Evolutionary conservation across 768 basidiomycete species (phyloP).

Genomic region (Boletus edulis): DNA sequence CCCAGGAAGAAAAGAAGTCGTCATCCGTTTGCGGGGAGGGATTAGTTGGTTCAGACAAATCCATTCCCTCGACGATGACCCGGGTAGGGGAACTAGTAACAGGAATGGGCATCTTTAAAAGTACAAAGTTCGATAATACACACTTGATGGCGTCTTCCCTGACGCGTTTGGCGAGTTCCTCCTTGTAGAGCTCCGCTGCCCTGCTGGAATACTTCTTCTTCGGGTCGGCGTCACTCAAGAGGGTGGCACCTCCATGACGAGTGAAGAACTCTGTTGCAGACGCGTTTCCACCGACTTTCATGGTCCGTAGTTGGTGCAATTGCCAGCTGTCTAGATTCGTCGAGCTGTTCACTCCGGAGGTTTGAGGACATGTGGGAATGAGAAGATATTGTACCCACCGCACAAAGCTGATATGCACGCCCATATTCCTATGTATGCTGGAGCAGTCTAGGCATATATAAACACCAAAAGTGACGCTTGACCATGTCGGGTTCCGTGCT

Average conservation of each 20-base stretch:
- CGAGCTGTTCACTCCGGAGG: conserved; percentile 54
- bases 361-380: conserved; percentile 5
- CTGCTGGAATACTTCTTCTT: conserved; percentile 90
- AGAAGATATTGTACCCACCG: conserved; percentile 50
- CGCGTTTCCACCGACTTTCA: conserved; percentile 95
- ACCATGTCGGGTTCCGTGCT: conserved; percentile 97
- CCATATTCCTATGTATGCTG: conserved; percentile 91
- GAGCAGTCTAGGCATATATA: conserved; percentile 99
- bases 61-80: conserved; percentile 82
- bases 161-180: conserved; percentile 79
- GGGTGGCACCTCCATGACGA: conserved; percentile 74
- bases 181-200: conserved; percentile 86
- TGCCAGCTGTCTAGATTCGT: conserved; percentile 98
- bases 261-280: conserved; percentile 86
- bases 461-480: conserved; percentile 92
- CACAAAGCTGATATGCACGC: conserved; percentile 97
- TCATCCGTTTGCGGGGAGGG: conserved; percentile 59
- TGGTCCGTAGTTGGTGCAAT: conserved; percentile 82
- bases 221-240: conserved; percentile 70
- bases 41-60: conserved; percentile 38
- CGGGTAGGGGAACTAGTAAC: conserved; percentile 66
- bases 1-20: conserved; percentile 98
- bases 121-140: conserved; percentile 20
- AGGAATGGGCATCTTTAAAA: not conserved
- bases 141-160: conserved; percentile 73